phyloP scores from a whole-genome alignment of 805 yeast genomes.

The Blastobotrys peoriensis region DNA sequence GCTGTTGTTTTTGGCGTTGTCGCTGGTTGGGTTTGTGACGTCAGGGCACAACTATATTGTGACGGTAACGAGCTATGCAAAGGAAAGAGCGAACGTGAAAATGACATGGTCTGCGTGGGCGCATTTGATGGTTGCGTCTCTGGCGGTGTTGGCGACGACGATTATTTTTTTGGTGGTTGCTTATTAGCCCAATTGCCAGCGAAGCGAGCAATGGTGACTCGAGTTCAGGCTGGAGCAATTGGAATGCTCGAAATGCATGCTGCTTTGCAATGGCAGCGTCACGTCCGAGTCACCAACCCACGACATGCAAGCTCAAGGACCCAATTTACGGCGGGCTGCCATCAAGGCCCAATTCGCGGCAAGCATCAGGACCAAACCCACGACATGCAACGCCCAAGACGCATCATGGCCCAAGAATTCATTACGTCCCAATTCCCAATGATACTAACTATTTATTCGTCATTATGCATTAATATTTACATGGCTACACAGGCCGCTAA shows the following conservation, averaged over 20 bases:
- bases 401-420: neutral
- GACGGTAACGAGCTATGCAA: constrained; percentile 3
- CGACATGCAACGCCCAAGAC: no score
- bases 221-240: no score
- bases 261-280: no score
- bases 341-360: no score
- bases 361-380: no score
- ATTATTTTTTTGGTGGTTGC: constrained; percentile 10
- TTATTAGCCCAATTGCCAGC: neutral
- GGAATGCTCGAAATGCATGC: no score
- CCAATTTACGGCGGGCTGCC: no score
- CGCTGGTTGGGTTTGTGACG: neutral
- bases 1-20: neutral
- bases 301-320: no score
- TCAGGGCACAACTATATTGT: neutral
- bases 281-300: no score
- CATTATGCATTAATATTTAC: constrained; percentile 1
- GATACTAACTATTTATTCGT: no score
- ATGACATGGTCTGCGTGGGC: constrained; percentile 11
- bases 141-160: constrained; percentile 18
- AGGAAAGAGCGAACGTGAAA: constrained; percentile 18
- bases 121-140: constrained; percentile 15
- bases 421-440: neutral
- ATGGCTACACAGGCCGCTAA: neutral
- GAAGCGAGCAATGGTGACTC: neutral